Evolutionary conservation across 2,329 filamentous ascomycete genomes (phyloP), one percentile per base, ranked within the genome.

Genomic region (Trichoderma afroharzianum): DNA sequence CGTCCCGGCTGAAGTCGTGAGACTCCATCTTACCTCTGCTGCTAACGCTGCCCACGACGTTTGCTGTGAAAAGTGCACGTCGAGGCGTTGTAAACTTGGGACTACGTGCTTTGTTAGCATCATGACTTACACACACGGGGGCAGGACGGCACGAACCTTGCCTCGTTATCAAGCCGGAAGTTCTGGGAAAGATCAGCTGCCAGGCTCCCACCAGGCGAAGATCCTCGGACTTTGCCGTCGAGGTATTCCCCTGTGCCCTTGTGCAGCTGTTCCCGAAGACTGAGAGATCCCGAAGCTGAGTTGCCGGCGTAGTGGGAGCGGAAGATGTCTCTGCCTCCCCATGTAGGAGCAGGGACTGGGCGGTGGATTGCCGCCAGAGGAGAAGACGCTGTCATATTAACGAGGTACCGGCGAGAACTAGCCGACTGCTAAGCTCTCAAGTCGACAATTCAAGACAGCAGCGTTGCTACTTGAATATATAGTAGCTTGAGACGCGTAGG

Each of bases 181-280:
- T 98, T 99, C 80, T 97, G 94, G 72, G 95, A 98, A 77, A 98
- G 87, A 83, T 99, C 96, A 73, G 94, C 95, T 55, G 95, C 95
- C 76, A 99, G 85, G 79, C 93, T 97, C 67, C 94, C 91, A 43
- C 94, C 95, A 6, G 96, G 96, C 71, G 96, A 99, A 24, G 95
- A 97, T 63, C 94, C 93, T 76, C 90, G 90, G 77, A 93, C 85
- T 79, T 93, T 94, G 77, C 92, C 82, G 77, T 87, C 91, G 84
- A 98, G 97, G 84, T 96, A 97, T 81, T 97, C 95, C 43, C 86
- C 81, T 53, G 83, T 85, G 58, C 86, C 83, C 73, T 87, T 85
- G 76, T 88, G 83, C 79, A 90, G 82, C 81, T 91, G 87, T 86
- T 93, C 93, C 87, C 91, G 90, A 80, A 97, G 93, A 82, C 94